These are phyloP conservation scores for Cytospora paraplurivora DNA, from an alignment of 2,329 filamentous ascomycete species.

Conservation along the genomic window DNA sequence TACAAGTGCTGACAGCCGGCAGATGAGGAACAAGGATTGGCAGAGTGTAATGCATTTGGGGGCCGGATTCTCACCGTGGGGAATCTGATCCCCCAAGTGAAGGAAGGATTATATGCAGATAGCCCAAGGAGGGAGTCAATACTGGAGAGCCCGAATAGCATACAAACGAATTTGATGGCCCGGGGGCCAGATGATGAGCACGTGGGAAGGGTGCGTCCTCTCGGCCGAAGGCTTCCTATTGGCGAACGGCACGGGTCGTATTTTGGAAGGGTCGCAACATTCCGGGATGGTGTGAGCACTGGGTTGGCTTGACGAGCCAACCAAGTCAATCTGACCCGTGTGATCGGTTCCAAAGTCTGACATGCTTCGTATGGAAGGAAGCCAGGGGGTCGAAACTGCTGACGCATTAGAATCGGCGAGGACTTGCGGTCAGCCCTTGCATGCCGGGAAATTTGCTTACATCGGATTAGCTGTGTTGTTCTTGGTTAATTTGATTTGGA, in stretches of 20 bases:
- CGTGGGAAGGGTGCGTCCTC: constrained; percentile 4
- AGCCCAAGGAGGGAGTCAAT: constrained; percentile 5
- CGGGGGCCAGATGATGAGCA: constrained; percentile 20
- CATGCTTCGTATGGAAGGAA: constrained; percentile 22
- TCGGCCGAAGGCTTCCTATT: constrained; percentile 15
- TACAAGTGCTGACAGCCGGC: constrained; percentile 26
- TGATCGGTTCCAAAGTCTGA: constrained; percentile 21
- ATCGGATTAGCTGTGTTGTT: constrained; percentile 1
- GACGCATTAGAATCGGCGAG: constrained; percentile 22
- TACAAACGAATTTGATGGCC: constrained; percentile 15
- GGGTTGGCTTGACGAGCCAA: constrained; percentile 8
- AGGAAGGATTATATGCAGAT: constrained; percentile 4
- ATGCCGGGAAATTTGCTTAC: constrained; percentile 14
- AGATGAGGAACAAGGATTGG: constrained; percentile 14
- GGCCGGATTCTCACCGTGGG: constrained; percentile 17
- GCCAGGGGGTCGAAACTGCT: constrained; percentile 12
- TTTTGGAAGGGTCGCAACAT: constrained; percentile 18
- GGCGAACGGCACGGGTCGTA: constrained; percentile 29
- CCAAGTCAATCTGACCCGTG: constrained; percentile 20
- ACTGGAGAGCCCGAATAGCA: not conserved
- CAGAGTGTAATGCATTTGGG: constrained; percentile 17
- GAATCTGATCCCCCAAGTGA: not conserved
- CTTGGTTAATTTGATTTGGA: not conserved
- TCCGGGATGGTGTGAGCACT: constrained; percentile 17
- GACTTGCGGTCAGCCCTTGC: constrained; percentile 26